Conservation (phyloP, 2,329 filamentous ascomycete species). For the Bipolaris victoriae region DNA sequence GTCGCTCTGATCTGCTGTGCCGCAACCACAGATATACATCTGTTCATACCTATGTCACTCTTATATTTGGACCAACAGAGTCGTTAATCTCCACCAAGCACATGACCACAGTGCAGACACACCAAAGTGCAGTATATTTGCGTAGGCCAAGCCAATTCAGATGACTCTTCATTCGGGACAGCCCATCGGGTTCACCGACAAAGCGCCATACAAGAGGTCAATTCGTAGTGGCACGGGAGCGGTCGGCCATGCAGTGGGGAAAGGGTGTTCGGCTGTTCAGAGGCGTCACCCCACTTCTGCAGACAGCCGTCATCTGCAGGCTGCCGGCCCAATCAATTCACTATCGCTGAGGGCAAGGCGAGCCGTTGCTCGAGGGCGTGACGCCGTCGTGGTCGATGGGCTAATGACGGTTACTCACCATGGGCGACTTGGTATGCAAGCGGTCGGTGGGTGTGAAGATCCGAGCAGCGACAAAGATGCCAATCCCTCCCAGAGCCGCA, state of each 20-base stretch:
- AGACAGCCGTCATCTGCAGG: conserved; percentile 12
- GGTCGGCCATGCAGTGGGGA: conserved; percentile 21
- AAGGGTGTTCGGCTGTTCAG: conserved; percentile 14
- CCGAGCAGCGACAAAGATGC: neutral
- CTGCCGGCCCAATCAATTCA: conserved; percentile 13
- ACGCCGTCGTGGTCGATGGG: conserved; percentile 4
- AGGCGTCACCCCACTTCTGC: conserved; percentile 18
- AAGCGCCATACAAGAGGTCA: conserved; percentile 2
- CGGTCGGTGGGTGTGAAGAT: neutral
- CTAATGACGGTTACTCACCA: conserved; percentile 10
- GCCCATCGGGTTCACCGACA: conserved; percentile 20
- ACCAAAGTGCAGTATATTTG: conserved; percentile 8
- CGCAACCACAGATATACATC: no score
- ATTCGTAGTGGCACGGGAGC: conserved; percentile 10
- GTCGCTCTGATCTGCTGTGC: no score
- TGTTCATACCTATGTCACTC: no score
- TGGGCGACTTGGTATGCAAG: conserved; percentile 7
- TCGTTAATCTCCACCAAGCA: neutral
- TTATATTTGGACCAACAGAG: no score
- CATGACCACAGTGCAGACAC: neutral
- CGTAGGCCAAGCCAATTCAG: conserved; percentile 4
- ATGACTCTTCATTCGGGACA: neutral
- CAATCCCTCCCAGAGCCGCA: conserved; percentile 22
- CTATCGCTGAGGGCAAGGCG: neutral
- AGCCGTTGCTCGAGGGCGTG: conserved; percentile 5